phyloP scores from a whole-genome alignment of 345 rosid species.

The Trapa incisa region DNA sequence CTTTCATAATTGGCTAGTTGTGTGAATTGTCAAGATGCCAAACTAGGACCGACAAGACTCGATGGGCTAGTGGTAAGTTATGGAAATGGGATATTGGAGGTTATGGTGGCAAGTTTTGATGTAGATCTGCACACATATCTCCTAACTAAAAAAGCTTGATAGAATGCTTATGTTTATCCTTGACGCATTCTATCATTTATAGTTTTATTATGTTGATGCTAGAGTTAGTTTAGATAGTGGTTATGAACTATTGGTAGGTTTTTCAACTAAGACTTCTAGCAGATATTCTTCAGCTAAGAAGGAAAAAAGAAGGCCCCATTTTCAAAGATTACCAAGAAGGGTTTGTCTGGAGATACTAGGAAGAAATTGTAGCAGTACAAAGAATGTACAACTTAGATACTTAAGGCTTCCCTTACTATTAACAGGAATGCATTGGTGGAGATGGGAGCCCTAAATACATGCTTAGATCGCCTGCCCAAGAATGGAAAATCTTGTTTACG shows the following conservation, averaged over 20 bases:
- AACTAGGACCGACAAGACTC: too few species aligned
- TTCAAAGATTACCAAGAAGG: constrained; percentile 62
- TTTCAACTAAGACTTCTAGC: constrained; percentile 33
- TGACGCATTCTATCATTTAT: constrained; percentile 52
- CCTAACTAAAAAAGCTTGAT: constrained; percentile 93
- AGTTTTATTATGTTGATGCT: constrained; percentile 87
- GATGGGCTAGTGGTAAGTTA: too few species aligned
- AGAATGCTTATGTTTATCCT: constrained; percentile 72
- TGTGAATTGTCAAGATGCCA: too few species aligned
- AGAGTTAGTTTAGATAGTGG: constrained; percentile 39
- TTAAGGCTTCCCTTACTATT: constrained; percentile 93
- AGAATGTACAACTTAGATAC: constrained; percentile 77
- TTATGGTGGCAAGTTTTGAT: constrained; percentile 77
- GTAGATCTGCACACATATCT: constrained; percentile 73
- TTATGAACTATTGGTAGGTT: constrained; percentile 25
- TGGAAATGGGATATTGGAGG: constrained; percentile 77
- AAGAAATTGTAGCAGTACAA: constrained; percentile 73
- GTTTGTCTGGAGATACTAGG: constrained; percentile 63
- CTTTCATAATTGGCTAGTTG: too few species aligned
- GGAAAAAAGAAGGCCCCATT: constrained; percentile 81
- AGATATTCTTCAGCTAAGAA: constrained; percentile 67
- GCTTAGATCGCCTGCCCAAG: constrained; percentile 78
- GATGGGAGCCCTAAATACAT: constrained; percentile 82
- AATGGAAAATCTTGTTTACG: constrained; percentile 54
- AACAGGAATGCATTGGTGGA: constrained; percentile 71